These are phyloP conservation scores for Phytophthora tentaculata DNA, from an alignment of 352 stramenopile species.

Conservation along the genomic window DNA sequence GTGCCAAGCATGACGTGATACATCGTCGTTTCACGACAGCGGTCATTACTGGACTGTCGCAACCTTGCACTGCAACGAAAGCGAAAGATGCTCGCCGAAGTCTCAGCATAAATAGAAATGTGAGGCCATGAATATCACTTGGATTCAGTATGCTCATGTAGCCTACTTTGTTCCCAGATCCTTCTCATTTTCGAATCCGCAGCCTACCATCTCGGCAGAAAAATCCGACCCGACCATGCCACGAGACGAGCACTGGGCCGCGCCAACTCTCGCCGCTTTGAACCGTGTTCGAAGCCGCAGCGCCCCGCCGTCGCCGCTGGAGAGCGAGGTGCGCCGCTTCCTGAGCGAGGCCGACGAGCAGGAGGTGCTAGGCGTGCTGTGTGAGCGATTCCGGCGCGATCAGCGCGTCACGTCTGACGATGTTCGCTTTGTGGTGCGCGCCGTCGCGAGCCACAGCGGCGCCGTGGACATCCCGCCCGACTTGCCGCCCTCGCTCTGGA, in stretches of 20 bases:
- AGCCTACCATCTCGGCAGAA: slow-evolving; percentile 4
- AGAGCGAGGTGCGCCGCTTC: slow-evolving; percentile 19
- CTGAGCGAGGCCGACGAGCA: slow-evolving; percentile 46
- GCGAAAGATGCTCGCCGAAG: too few species aligned
- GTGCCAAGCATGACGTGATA: too few species aligned
- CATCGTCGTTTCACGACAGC: too few species aligned
- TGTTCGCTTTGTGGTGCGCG: slow-evolving; percentile 61
- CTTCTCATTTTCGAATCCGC: background rate
- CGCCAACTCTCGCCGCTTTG: background rate
- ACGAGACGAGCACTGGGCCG: background rate
- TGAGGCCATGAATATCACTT: background rate
- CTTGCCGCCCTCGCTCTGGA: slow-evolving; percentile 55
- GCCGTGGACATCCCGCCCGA: slow-evolving; percentile 42
- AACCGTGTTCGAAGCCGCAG: background rate
- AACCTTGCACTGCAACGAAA: too few species aligned
- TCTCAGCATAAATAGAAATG: too few species aligned
- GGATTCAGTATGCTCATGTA: background rate
- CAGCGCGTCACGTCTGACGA: slow-evolving; percentile 61
- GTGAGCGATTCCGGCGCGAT: slow-evolving; percentile 45
- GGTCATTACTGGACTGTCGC: too few species aligned
- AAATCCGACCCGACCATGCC: slow-evolving; percentile 5
- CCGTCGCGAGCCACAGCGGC: slow-evolving; percentile 47
- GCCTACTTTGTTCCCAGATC: background rate
- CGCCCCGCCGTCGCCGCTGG: background rate
- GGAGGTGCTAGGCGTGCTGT: slow-evolving; percentile 51